Conservation (phyloP, 495 filamentous ascomycete genomes). For the Penicillium lividum region DNA sequence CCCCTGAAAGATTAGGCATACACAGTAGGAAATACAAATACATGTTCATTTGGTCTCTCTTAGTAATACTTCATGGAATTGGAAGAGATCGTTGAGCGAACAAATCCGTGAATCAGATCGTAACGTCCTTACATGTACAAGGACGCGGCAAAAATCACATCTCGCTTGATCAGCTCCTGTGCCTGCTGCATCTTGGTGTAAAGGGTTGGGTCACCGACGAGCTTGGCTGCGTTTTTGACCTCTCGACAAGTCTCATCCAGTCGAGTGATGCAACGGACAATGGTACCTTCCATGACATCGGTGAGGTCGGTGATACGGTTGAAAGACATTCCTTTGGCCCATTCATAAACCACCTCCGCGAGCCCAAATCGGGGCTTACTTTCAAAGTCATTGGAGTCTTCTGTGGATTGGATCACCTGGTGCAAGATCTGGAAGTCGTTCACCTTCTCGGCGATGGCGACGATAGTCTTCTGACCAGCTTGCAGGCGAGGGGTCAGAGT, state of each 20-base stretch:
- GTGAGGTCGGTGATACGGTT: conserved; percentile 96
- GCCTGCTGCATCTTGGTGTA: conserved; percentile 95
- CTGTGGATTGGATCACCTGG: conserved; percentile 85
- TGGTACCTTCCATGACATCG: conserved; percentile 94
- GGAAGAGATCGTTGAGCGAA: background rate
- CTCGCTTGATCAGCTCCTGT: conserved; percentile 95
- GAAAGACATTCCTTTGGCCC: conserved; percentile 97
- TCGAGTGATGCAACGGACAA: conserved; percentile 88
- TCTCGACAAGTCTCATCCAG: conserved; percentile 96
- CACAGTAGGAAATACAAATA: too few species aligned
- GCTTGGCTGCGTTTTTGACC: conserved; percentile 93
- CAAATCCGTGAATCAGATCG: background rate
- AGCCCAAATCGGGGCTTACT: conserved; percentile 84
- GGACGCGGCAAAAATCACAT: conserved; percentile 87
- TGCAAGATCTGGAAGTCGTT: conserved; percentile 82
- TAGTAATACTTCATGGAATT: background rate
- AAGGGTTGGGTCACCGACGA: conserved; percentile 92
- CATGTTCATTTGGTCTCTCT: background rate
- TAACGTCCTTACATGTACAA: conserved; percentile 65
- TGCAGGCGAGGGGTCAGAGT: conserved; percentile 83
- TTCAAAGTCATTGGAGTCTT: conserved; percentile 90
- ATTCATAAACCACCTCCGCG: conserved; percentile 97
- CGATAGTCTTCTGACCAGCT: conserved; percentile 80
- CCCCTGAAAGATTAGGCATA: too few species aligned
- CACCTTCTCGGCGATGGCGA: conserved; percentile 85